These are phyloP conservation scores for Seminavis robusta DNA, from an alignment of 108 stramenopile genomes.

Conservation along the genomic window DNA sequence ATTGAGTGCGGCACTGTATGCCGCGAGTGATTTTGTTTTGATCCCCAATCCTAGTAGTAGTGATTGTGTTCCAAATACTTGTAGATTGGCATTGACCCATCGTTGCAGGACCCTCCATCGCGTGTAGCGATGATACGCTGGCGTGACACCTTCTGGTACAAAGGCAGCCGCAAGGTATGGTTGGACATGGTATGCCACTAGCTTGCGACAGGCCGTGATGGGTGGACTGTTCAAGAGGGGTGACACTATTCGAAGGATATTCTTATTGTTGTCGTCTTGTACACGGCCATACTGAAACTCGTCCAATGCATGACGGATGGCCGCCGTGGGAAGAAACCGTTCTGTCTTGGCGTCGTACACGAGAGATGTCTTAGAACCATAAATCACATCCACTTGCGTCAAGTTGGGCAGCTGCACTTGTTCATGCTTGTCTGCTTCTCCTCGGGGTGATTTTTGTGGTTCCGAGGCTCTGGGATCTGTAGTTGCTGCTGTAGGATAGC, in stretches of 20 bases:
- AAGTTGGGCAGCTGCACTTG: too few species aligned
- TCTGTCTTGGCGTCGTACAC: conserved; percentile 16
- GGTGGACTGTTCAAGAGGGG: neutral
- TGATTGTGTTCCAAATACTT: conserved; percentile 92
- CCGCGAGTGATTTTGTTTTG: conserved; percentile 44
- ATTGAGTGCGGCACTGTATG: conserved; percentile 82
- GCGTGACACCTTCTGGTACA: conserved; percentile 82
- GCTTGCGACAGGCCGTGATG: neutral
- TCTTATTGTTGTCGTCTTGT: neutral
- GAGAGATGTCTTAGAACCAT: conserved; percentile 7
- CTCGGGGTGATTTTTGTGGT: too few species aligned
- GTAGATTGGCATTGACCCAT: conserved; percentile 85
- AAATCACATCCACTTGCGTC: too few species aligned
- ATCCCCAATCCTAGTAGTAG: conserved; percentile 87
- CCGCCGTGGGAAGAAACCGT: conserved; percentile 11
- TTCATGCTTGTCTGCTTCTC: too few species aligned
- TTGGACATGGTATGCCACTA: neutral
- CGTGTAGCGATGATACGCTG: conserved; percentile 83
- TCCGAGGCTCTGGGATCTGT: too few species aligned
- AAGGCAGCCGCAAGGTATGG: conserved; percentile 30
- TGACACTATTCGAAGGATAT: neutral
- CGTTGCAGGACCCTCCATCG: conserved; percentile 85
- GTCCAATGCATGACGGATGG: too few species aligned
- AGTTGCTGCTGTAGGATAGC: too few species aligned
- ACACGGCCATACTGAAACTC: too few species aligned